Evolutionary conservation across 805 yeast genomes (phyloP), one percentile per base, ranked within the genome.

Genomic region (Candida pseudofarinosa): DNA sequence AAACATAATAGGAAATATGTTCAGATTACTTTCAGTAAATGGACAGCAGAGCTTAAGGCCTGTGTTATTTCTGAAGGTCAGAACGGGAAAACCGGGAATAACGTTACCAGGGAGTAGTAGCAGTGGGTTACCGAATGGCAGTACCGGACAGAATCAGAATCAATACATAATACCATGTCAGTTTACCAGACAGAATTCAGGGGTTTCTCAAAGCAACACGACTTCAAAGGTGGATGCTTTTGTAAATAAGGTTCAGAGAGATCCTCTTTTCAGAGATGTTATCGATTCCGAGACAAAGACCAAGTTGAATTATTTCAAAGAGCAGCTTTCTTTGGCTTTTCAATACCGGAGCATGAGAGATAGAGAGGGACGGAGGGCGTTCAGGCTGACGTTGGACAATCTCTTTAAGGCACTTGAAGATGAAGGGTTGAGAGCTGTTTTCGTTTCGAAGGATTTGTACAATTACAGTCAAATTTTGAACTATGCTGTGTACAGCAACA

Each of bases 31-130:
- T 18, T 53, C 69, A 14, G 40, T 64, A n/a, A 67, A 66, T 49
- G 61, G 73, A 15, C 65, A 56, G 42, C 61, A 57, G 42, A 56
- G 64, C 35, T 49, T 69, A 38, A 60, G 69, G 45, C 72, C 73
- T 10, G 68, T 52, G 19, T 48, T 68, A 38, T 54, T 68, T 39
- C 66, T 59, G 55, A 67, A 68, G 44, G 69, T 68, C 28, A 59
- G 67, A 43, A 53, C 55, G 36, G 62, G 60, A 45, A 50, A 54
- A 19, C 47, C 50, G 35, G 20, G 44, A 19, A 38, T 45, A 23
- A 37, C 40, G 12, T 34, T 44, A 4, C 38, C 49, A 19, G 28
- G 44, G 17, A 32, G 34, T n/a, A 32, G 15, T 8, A 32, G 17
- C 7, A 35, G 34, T 8, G 14, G 44, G 19, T 28, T 44, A 31